Evolutionary conservation across 495 filamentous ascomycete genomes (phyloP).

Genomic region (Penicillium salamii): DNA sequence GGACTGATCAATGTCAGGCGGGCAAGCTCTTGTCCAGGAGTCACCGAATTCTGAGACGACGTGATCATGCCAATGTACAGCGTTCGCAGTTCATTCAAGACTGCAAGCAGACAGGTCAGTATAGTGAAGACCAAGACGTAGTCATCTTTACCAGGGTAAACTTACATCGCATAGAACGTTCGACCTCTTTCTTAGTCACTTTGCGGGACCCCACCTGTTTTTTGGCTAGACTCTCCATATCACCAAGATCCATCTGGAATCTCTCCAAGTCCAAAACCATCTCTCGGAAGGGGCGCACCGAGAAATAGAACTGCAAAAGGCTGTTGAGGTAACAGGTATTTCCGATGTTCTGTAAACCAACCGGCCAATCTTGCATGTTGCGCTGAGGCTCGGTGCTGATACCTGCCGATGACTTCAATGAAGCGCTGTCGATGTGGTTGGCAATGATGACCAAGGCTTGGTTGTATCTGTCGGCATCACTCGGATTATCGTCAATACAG

Average conservation of each 20-base stretch:
- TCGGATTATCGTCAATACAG: conserved; percentile 47
- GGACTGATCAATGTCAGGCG: conserved; percentile 71
- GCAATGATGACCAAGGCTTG: conserved; percentile 51
- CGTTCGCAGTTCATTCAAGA: conserved; percentile 65
- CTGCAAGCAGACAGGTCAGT: conserved; percentile 33
- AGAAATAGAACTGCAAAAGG: conserved; percentile 92
- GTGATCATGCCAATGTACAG: conserved; percentile 73
- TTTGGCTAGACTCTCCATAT: conserved; percentile 48
- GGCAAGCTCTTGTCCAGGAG: conserved; percentile 75
- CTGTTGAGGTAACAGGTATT: conserved; percentile 99
- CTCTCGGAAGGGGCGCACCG: conserved; percentile 76
- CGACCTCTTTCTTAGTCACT: conserved; percentile 59
- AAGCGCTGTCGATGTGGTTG: conserved; percentile 42
- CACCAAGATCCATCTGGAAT: conserved; percentile 60
- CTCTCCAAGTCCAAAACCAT: conserved; percentile 72
- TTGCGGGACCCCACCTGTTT: conserved; percentile 65
- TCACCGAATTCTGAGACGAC: conserved; percentile 50
- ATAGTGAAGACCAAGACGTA: neutral
- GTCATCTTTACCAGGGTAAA: conserved; percentile 8
- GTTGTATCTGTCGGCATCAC: conserved; percentile 44
- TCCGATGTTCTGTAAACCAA: conserved; percentile 87
- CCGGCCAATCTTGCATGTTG: conserved; percentile 57
- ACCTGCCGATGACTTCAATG: conserved; percentile 38
- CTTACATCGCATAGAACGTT: conserved; percentile 70
- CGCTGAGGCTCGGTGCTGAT: conserved; percentile 31